phyloP scores from a whole-genome alignment of 163 green algal genomes.

The Coccomyxa subellipsoidea region DNA sequence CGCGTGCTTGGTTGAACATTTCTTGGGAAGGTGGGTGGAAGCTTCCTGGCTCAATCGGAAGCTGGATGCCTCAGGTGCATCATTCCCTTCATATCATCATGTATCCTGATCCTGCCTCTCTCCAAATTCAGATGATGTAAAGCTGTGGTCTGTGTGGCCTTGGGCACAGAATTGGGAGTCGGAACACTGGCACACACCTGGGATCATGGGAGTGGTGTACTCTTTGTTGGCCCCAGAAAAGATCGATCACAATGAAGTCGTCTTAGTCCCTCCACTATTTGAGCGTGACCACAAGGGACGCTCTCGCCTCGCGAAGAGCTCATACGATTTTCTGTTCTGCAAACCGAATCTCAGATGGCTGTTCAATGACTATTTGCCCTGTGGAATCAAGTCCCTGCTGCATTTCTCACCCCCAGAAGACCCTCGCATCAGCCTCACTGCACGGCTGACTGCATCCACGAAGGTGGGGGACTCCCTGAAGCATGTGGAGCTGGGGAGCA shows the following conservation, averaged over 20 bases:
- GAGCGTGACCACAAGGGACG: conserved; percentile 17
- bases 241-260: background rate
- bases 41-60: too few relatives aligned
- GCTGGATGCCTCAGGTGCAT: too few relatives aligned
- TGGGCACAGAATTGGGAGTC: too few relatives aligned
- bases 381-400: conserved; percentile 6
- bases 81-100: too few relatives aligned
- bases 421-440: conserved; percentile 40
- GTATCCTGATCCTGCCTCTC: too few relatives aligned
- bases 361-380: conserved; percentile 44
- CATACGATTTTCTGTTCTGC: conserved; percentile 49
- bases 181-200: too few relatives aligned
- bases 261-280: conserved; percentile 24
- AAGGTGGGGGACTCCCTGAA: conserved; percentile 8
- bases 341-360: conserved; percentile 44
- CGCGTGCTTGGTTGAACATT: too few relatives aligned
- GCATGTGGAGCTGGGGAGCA: background rate
- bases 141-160: too few relatives aligned
- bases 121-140: too few relatives aligned
- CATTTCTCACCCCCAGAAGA: conserved; percentile 43
- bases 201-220: background rate
- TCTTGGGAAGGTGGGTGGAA: too few relatives aligned
- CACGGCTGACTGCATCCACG: conserved; percentile 13
- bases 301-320: conserved; percentile 42
- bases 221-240: background rate